Conservation (phyloP, 192 early-diverging fungal genomes). For the Funneliformis geosporum region DNA sequence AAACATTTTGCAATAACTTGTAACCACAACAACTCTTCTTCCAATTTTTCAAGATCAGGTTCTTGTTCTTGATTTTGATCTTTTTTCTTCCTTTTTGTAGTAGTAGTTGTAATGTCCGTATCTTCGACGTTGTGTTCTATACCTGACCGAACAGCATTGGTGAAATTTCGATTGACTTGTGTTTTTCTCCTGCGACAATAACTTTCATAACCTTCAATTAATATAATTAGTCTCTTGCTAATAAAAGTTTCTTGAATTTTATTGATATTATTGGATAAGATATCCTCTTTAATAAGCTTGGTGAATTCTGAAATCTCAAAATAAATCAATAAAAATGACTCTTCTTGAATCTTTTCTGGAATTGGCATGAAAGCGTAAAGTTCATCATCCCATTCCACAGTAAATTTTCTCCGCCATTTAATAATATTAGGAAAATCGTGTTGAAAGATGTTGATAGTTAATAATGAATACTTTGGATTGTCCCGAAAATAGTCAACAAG, state of each 20-base stretch:
- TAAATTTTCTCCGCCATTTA: constrained; percentile 40
- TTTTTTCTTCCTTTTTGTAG: constrained; percentile 4
- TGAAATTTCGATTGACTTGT: constrained; percentile 34
- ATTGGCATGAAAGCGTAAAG: constrained; percentile 37
- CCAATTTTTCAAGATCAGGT: constrained; percentile 29
- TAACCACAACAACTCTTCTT: constrained; percentile 35
- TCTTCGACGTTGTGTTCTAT: constrained; percentile 3
- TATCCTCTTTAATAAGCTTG: constrained; percentile 24
- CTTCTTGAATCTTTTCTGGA: constrained; percentile 32
- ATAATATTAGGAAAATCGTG: constrained; percentile 32
- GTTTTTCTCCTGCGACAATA: constrained; percentile 39
- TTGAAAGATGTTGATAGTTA: neutral
- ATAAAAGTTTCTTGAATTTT: constrained; percentile 6
- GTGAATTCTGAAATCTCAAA: constrained; percentile 26
- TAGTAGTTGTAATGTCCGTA: neutral
- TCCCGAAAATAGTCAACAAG: constrained; percentile 35
- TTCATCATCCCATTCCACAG: constrained; percentile 35
- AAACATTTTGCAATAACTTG: constrained; percentile 37
- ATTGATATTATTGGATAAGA: constrained; percentile 15
- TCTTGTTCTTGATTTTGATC: neutral
- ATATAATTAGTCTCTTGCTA: constrained; percentile 34
- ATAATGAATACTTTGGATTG: constrained; percentile 20
- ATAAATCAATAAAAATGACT: constrained; percentile 32
- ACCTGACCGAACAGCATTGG: constrained; percentile 29
- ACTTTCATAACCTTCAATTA: constrained; percentile 44